These are phyloP conservation scores for Limtongia smithiae DNA, from an alignment of 805 yeast species.

Conservation along the genomic window DNA sequence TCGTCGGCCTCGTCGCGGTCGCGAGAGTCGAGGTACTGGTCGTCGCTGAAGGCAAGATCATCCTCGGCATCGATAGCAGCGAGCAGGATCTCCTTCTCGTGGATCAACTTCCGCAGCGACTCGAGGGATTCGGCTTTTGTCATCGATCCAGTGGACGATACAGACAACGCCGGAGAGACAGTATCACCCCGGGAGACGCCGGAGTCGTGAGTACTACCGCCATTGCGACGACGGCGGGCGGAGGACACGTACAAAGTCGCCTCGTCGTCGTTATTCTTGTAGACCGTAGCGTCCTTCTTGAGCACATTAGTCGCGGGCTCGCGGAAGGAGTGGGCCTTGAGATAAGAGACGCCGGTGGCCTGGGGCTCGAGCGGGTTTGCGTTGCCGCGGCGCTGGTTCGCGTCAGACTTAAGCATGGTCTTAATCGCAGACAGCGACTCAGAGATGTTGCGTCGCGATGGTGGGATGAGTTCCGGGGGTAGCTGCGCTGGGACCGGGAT, in stretches of 20 bases:
- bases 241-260: constrained; percentile 57
- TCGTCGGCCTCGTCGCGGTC: constrained; percentile 57
- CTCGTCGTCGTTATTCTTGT: constrained; percentile 69
- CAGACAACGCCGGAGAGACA: neutral
- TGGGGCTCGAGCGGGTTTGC: constrained; percentile 25
- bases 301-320: constrained; percentile 33
- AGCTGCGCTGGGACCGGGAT: constrained; percentile 74
- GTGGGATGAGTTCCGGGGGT: constrained; percentile 89
- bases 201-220: constrained; percentile 36
- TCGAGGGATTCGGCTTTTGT: constrained; percentile 41
- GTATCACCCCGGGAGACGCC: constrained; percentile 6
- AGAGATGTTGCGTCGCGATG: constrained; percentile 70
- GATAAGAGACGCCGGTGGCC: constrained; percentile 34
- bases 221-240: constrained; percentile 63
- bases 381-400: constrained; percentile 32
- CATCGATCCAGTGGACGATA: constrained; percentile 6
- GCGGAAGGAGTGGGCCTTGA: constrained; percentile 37
- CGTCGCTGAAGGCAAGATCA: constrained; percentile 39
- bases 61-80: constrained; percentile 69
- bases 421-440: constrained; percentile 70
- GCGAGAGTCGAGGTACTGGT: constrained; percentile 38
- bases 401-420: constrained; percentile 49
- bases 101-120: constrained; percentile 59
- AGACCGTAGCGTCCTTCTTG: constrained; percentile 51
- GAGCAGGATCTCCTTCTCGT: constrained; percentile 66